phyloP scores from a whole-genome alignment of 2,329 filamentous ascomycete species.

The Penicillium sp. region DNA sequence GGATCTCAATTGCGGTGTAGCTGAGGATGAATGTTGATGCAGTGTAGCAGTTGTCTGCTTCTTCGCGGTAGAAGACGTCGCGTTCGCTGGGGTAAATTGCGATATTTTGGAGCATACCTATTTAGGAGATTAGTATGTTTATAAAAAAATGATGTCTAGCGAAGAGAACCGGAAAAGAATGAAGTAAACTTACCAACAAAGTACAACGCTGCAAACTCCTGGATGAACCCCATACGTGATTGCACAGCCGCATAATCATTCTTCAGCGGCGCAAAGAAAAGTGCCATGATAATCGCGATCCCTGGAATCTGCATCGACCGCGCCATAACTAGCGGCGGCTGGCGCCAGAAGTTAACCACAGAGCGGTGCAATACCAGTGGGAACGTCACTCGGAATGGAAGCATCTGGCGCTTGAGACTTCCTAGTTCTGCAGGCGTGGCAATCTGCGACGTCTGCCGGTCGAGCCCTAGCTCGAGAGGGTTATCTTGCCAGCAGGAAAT shows the following conservation, averaged over 20 bases:
- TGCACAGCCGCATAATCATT: slow-evolving; percentile 69
- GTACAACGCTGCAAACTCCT: slow-evolving; percentile 62
- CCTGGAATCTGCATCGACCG: slow-evolving; percentile 67
- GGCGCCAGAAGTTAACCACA: slow-evolving; percentile 65
- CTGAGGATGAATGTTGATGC: slow-evolving; percentile 68
- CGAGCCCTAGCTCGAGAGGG: slow-evolving; percentile 13
- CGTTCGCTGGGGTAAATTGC: slow-evolving; percentile 70
- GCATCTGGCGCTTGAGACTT: slow-evolving; percentile 61
- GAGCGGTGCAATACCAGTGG: slow-evolving; percentile 67
- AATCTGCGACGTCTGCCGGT: slow-evolving; percentile 44
- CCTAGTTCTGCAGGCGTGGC: slow-evolving; percentile 71
- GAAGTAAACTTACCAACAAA: slow-evolving; percentile 34
- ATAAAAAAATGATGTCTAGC: neutral
- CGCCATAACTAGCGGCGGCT: slow-evolving; percentile 63
- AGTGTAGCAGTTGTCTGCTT: slow-evolving; percentile 70
- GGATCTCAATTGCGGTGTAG: slow-evolving; percentile 68
- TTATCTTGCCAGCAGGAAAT: slow-evolving; percentile 54
- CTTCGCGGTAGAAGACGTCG: slow-evolving; percentile 74
- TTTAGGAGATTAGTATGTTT: neutral
- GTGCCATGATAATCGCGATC: slow-evolving; percentile 59
- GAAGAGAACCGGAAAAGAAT: neutral
- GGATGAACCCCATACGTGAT: slow-evolving; percentile 69
- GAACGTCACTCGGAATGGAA: slow-evolving; percentile 61
- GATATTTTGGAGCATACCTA: slow-evolving; percentile 76
- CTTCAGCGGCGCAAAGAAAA: slow-evolving; percentile 70